phyloP scores from a whole-genome alignment of 1,139 yeast species.

The Kodamaea arcana region DNA sequence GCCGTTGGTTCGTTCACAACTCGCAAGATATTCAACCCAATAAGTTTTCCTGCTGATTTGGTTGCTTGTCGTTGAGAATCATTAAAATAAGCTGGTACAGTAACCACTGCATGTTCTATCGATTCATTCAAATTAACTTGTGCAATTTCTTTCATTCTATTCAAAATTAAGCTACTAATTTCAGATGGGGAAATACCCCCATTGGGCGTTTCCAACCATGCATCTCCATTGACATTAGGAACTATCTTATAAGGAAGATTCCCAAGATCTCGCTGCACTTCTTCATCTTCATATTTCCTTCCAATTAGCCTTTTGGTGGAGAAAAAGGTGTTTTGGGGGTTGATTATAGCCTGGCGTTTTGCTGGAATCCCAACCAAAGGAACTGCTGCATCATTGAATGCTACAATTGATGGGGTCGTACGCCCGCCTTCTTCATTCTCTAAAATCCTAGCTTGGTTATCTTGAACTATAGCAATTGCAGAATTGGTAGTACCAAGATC shows the following conservation, averaged over 20 bases:
- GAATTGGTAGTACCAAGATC: constrained; percentile 82
- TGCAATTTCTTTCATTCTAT: constrained; percentile 56
- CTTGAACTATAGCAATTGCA: constrained; percentile 67
- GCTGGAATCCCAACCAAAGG: constrained; percentile 61
- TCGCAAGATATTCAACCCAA: constrained; percentile 63
- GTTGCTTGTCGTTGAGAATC: constrained; percentile 80
- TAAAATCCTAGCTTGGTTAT: constrained; percentile 48
- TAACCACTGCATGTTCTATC: constrained; percentile 62
- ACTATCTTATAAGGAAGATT: constrained; percentile 55
- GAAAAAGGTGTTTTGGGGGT: constrained; percentile 65
- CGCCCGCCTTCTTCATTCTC: constrained; percentile 68
- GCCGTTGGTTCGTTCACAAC: constrained; percentile 81
- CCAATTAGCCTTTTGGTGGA: constrained; percentile 77
- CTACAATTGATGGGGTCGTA: constrained; percentile 73
- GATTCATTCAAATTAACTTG: constrained; percentile 38
- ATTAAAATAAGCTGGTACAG: constrained; percentile 79
- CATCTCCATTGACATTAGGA: constrained; percentile 56
- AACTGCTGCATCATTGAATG: constrained; percentile 37
- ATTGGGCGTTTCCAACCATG: constrained; percentile 47
- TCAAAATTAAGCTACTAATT: constrained; percentile 48
- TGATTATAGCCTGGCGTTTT: constrained; percentile 61
- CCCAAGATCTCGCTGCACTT: constrained; percentile 57
- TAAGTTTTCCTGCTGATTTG: constrained; percentile 62
- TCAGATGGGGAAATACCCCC: constrained; percentile 52
- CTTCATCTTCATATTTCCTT: constrained; percentile 56